Base-by-base conservation (phyloP, 2,329 filamentous ascomycete species). In the Hypocrella siamensis region DNA sequence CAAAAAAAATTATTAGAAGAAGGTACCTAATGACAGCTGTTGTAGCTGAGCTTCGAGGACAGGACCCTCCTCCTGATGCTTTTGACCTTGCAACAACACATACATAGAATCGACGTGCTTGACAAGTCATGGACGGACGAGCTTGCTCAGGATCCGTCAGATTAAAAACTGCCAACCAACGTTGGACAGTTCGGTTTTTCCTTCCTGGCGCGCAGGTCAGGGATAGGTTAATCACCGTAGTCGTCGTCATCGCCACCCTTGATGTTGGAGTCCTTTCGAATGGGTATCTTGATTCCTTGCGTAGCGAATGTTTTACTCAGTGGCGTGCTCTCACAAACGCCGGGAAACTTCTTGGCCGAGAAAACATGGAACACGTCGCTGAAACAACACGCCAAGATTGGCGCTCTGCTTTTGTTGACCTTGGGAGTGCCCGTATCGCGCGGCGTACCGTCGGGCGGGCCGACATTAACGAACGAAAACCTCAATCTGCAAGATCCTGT, bases 301-400 rank as follows among this genome's bases (percentile, higher is more conserved):
- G 72, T 67, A 4, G 90, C 88, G 57, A 98, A 96, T 38, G 75
- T 82, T 54, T 92, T 93, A 65, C 86, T 94, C 14, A 96, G 61
- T 4, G 75, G 58, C 0, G 90, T 98, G 53, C 81, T 92, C 52
- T 96, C 88, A 35, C 93, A 93, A 2, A 98, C 90, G 26, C 90
- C 90, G 0, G 90, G 90, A 54, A 98, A 98, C 48, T 94, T 94
- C 67, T 98, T 98, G 30, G 90, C 90, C 3, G 83, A 93, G 57
- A 79, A 96, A 19, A 98, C 90, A 33, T 84, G 82, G 62, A 98
- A 96, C 3, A 75, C 68, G 4, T 93, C 80, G 30, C 82, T 92
- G 56, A 88, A 96, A 44, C 75, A 78, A 7, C 77, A 79, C 1
- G 88, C 85, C 14, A 96, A 67, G 10, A 94, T 79, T 0, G 82